phyloP scores from a whole-genome alignment of 2,329 filamentous ascomycete species.

The Periglandula ipomoeae region DNA sequence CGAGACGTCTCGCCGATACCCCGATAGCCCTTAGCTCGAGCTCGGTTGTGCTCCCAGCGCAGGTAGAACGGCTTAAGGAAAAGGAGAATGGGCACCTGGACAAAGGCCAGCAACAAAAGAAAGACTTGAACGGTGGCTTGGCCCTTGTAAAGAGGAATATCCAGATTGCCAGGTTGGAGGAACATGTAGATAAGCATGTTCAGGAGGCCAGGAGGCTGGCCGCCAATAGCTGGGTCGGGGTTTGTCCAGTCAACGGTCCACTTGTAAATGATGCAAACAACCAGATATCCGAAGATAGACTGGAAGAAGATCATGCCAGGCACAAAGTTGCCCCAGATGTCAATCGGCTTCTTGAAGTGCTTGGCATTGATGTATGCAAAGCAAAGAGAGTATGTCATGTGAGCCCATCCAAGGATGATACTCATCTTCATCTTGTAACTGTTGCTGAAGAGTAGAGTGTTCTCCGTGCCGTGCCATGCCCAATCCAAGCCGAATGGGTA shows the following conservation, averaged over 20 bases:
- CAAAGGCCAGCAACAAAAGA: constrained; percentile 71
- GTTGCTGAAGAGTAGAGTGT: constrained; percentile 92
- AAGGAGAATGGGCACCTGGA: constrained; percentile 82
- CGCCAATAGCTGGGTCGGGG: constrained; percentile 29
- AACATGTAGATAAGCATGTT: constrained; percentile 99
- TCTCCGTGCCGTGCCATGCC: constrained; percentile 94
- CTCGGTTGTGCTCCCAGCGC: constrained; percentile 84
- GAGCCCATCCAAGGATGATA: constrained; percentile 92
- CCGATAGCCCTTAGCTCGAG: constrained; percentile 81
- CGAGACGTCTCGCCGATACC: constrained; percentile 83
- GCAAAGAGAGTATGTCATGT: constrained; percentile 98
- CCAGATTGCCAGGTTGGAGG: constrained; percentile 67
- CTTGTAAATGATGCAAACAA: constrained; percentile 92
- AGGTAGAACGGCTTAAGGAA: constrained; percentile 96
- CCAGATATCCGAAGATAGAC: constrained; percentile 93
- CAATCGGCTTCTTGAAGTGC: constrained; percentile 89
- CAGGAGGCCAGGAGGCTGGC: constrained; percentile 73
- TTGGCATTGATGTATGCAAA: constrained; percentile 87
- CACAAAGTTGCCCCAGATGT: constrained; percentile 95
- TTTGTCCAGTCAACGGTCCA: constrained; percentile 81
- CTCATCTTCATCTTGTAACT: constrained; percentile 99
- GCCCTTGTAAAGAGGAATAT: constrained; percentile 67
- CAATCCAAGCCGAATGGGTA: constrained; percentile 95
- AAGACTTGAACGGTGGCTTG: constrained; percentile 69
- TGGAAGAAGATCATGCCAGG: constrained; percentile 99